A percentile compares a stretch with the other conserved stretches of the same genome.
Evolutionary conservation across 345 rosid species (phyloP).

Genomic region (Salix arbutifolia): DNA sequence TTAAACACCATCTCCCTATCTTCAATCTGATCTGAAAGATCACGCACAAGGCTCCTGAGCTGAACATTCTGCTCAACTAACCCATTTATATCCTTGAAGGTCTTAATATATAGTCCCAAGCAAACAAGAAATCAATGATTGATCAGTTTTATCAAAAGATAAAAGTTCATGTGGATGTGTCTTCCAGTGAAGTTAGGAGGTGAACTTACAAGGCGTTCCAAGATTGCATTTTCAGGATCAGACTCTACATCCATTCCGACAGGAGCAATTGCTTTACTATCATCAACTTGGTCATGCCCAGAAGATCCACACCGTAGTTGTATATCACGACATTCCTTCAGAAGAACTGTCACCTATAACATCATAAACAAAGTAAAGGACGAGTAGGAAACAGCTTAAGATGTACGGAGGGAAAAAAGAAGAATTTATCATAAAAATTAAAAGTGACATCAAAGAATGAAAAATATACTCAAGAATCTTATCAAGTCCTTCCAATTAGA

Average conservation of each 20-base stretch:
- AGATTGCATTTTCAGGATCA: constrained; percentile 65
- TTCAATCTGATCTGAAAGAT: constrained; percentile 72
- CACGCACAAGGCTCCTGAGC: constrained; percentile 80
- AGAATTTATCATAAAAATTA: background rate
- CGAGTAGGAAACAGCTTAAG: background rate
- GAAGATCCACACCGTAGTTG: constrained; percentile 81
- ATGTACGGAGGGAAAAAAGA: background rate
- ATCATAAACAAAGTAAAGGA: background rate
- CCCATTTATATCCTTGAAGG: constrained; percentile 89
- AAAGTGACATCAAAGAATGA: background rate
- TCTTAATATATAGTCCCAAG: constrained; percentile 12
- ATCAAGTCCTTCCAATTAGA: background rate
- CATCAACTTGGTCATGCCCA: constrained; percentile 42
- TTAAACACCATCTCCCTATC: constrained; percentile 68
- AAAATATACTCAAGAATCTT: background rate
- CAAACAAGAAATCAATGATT: background rate
- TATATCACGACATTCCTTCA: constrained; percentile 92
- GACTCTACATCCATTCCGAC: constrained; percentile 48
- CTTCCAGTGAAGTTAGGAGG: background rate
- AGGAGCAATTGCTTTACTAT: constrained; percentile 29
- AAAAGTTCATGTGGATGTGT: constrained; percentile 5
- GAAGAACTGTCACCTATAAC: constrained; percentile 75
- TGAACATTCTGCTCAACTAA: constrained; percentile 93
- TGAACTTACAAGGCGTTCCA: constrained; percentile 65
- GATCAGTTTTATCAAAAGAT: background rate